A percentile compares a stretch with the other conserved stretches of the same genome.
Conservation (phyloP, 1,284 basidiomycete species). For the Schizophyllum commune region DNA sequence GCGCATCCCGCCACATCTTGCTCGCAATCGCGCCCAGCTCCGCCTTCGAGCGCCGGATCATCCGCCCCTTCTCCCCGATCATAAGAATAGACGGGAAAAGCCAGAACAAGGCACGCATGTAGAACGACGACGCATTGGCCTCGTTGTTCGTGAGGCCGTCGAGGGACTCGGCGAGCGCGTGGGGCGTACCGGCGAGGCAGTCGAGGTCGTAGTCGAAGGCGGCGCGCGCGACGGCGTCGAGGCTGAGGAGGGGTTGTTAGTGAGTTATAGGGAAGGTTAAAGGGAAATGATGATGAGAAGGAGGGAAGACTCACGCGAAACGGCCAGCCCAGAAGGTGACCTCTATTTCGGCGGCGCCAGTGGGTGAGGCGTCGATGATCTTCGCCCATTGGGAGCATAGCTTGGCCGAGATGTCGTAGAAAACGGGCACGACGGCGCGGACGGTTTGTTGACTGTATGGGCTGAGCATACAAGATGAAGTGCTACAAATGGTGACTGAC, state of each 20-base stretch:
- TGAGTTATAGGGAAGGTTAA: constrained; percentile 1
- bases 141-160: constrained; percentile 52
- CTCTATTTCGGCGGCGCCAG: constrained; percentile 39
- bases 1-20: constrained; percentile 45
- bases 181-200: constrained; percentile 38
- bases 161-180: constrained; percentile 38
- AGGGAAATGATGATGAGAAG: not conserved
- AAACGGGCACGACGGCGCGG: constrained; percentile 36
- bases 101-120: constrained; percentile 57
- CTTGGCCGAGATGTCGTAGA: constrained; percentile 42
- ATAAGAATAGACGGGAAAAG: constrained; percentile 44
- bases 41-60: constrained; percentile 41
- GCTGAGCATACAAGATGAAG: constrained; percentile 1
- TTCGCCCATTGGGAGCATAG: constrained; percentile 40
- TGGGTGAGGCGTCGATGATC: constrained; percentile 27
- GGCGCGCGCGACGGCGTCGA: constrained; percentile 47
- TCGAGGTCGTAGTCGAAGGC: constrained; percentile 51
- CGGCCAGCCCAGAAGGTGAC: constrained; percentile 50
- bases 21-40: constrained; percentile 43
- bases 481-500: constrained; percentile 20
- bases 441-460: constrained; percentile 40
- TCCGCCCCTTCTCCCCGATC: constrained; percentile 48
- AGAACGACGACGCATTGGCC: constrained; percentile 48
- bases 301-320: constrained; percentile 36
- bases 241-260: constrained; percentile 21